phyloP scores from a whole-genome alignment of 768 basidiomycete species.

The Phallus indusiatus region DNA sequence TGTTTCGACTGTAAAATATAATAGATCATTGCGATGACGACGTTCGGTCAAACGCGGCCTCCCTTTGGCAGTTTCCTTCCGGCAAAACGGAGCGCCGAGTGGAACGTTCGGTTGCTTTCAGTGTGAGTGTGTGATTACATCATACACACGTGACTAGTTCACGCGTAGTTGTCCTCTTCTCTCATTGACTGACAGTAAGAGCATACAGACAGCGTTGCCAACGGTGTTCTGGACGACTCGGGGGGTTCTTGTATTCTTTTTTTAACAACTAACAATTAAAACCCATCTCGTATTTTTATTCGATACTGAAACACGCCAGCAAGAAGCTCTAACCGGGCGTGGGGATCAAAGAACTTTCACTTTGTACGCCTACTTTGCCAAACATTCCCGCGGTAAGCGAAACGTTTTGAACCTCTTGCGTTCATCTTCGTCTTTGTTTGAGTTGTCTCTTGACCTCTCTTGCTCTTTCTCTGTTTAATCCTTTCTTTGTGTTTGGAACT shows the following conservation, averaged over 20 bases:
- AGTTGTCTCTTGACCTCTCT: background rate
- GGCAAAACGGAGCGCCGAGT: background rate
- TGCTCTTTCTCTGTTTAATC: constrained; percentile 1
- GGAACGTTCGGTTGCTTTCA: background rate
- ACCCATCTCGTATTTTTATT: background rate
- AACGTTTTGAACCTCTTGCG: constrained; percentile 1
- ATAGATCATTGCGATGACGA: too few relatives aligned
- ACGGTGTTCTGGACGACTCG: background rate
- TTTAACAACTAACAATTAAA: background rate
- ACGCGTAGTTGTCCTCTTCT: background rate
- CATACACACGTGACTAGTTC: constrained; percentile 6
- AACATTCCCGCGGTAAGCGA: constrained; percentile 10
- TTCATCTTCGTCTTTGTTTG: background rate
- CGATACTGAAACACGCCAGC: background rate
- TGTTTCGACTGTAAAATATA: too few relatives aligned
- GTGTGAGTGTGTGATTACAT: background rate
- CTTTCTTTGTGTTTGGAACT: background rate
- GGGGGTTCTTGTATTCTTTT: background rate
- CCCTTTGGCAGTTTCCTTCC: background rate
- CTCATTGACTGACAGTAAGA: constrained; percentile 2
- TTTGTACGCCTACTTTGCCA: constrained; percentile 10
- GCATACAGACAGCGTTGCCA: background rate
- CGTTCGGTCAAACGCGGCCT: too few relatives aligned
- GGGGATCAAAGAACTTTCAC: background rate
- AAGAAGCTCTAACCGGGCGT: background rate